These are phyloP conservation scores for Metschnikowia kofuensis DNA, from an alignment of 805 yeast species.

Conservation along the genomic window DNA sequence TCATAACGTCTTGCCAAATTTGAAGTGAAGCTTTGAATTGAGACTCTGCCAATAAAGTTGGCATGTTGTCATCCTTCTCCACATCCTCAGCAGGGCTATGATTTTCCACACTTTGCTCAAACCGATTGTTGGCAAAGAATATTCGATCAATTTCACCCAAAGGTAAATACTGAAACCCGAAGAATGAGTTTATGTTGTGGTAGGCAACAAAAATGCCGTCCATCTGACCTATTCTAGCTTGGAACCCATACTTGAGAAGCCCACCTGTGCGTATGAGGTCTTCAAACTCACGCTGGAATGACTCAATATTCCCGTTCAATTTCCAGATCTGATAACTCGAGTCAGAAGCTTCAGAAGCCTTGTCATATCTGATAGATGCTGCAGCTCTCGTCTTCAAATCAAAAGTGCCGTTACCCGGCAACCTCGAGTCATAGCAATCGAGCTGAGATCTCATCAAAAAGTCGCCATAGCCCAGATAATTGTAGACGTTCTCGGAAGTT, in stretches of 20 bases:
- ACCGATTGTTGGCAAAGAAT: slow-evolving; percentile 21
- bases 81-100: slow-evolving; percentile 8
- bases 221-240: slow-evolving; percentile 94
- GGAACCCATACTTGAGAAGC: slow-evolving; percentile 79
- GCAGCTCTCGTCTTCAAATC: slow-evolving; percentile 92
- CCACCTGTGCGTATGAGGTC: slow-evolving; percentile 74
- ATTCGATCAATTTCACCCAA: slow-evolving; percentile 62
- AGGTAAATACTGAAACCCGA: slow-evolving; percentile 90
- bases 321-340: slow-evolving; percentile 68
- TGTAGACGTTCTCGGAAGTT: slow-evolving; percentile 45
- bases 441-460: slow-evolving; percentile 87
- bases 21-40: slow-evolving; percentile 19
- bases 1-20: slow-evolving; percentile 29
- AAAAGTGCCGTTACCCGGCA: slow-evolving; percentile 91
- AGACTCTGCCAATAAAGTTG: slow-evolving; percentile 16
- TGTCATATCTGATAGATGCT: slow-evolving; percentile 77
- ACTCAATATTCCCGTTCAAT: slow-evolving; percentile 64
- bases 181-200: slow-evolving; percentile 75
- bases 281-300: slow-evolving; percentile 75
- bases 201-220: slow-evolving; percentile 93
- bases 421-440: slow-evolving; percentile 70
- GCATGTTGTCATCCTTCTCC: slow-evolving; percentile 10
- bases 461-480: slow-evolving; percentile 65
- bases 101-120: slow-evolving; percentile 8
- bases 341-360: slow-evolving; percentile 52